Evolutionary conservation across 2,329 filamentous ascomycete species (phyloP), one percentile per base, ranked within the genome.

Genomic region (Cordyceps tenuipes): DNA sequence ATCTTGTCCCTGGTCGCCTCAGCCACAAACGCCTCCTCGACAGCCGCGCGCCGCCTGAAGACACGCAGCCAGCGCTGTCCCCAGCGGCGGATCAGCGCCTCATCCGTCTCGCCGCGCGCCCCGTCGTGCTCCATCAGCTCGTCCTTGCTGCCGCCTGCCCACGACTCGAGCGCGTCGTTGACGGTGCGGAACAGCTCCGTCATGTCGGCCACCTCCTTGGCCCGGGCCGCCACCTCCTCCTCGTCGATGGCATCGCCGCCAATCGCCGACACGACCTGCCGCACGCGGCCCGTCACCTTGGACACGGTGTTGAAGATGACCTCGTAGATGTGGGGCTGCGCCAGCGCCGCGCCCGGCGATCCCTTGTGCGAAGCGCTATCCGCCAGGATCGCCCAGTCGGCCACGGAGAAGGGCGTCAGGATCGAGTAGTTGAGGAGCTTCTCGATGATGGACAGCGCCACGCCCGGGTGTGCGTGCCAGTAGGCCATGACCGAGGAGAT

Each of bases 391-490:
- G 90, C 90, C 94, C 94, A 99, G 68, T 96, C 87, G 52, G 97
- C 82, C 31, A 99, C 91, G 17, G 87, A 87, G 61, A 86, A 79
- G 0, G 94, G 94, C 9, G 88, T 91, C 41, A 99, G 81, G 67
- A 99, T 96, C 15, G 90, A 92, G 76, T 97, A 99, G 76, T 97
- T 99, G 66, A 99, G 86, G 5, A 99, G 82, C 75, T 97, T 97
- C 78, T 97, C 93, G 61, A 97, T 83, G 67, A 99, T 96, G 66
- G 89, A 90, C 66, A 97, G 84, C 3, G 91, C 94, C 48, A 95
- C 87, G 62, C 94, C 94, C 0, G 93, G 91, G 68, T 99, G 93
- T 36, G 93, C 87, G 51, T 84, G 83, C 94, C 94, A 99, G 77
- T 97, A 99, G 46, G 86, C 81, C 78, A 97, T 90, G 44, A 97